Base-by-base conservation (phyloP, 2,329 filamentous ascomycete species). In the Orbilia javanica region DNA sequence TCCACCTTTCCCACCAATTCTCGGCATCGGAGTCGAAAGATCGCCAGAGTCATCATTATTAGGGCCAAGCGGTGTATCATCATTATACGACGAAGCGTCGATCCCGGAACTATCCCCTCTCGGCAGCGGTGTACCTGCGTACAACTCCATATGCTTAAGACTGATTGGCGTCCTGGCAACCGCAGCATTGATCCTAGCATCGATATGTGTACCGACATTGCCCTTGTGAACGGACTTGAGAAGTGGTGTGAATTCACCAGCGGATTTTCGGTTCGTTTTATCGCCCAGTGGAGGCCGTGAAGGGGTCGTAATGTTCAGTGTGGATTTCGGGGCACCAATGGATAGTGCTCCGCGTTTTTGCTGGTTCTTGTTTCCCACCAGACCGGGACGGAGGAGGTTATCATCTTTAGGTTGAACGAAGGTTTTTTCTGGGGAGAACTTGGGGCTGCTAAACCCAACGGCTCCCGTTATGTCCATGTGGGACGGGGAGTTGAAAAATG, bases 221-320 rank as follows among this genome's bases (percentile, higher is more conserved):
- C 87, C 83, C 89, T 91, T n/a, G 88, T 90, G 25, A 86, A 93
- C 87, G 81, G 89, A 91, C 84, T 97, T 97, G 83, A 99, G 89
- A 81, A 99, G 86, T 0, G 96, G 96, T 0, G 96, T 99, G 84
- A 99, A 99, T 82, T 99, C 96, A 48, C 42, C 44, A 48, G 53
- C 53, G 52, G 74, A 72, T 66, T 67, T 78, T 39, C 67, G 52
- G 46, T 72, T 71, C 46, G 74, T 72, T 36, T 60, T 62, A 50
- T 78, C 74, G 36, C 67, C 63, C 4, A 78, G 63, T 4, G 74
- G 74, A 15, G 53, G 22, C 11, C 74, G 67, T 25, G 63, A 78
- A 25, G 74, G 74, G 25, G 74, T 78, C 50, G 67, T 72, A 31
- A 78, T 52, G 63, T 78, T 78, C 50, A 78, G n/a, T 4, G 67